Base-by-base conservation (phyloP, 108 stramenopile genomes). In the Cyclotella baltica region DNA sequence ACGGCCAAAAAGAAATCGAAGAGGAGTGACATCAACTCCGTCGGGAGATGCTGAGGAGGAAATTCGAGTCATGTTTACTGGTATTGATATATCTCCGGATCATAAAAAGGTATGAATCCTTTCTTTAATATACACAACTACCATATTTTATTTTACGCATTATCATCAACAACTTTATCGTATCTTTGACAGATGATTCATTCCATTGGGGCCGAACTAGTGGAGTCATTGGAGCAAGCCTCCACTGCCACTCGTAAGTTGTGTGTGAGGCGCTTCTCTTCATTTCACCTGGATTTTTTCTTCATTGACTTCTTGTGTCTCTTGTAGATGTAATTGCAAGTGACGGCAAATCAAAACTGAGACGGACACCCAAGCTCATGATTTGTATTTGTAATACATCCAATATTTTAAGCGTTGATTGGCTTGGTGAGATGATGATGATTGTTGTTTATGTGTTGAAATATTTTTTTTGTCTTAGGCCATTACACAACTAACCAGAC, bases 311-410 rank as follows among this genome's bases (percentile, higher is more conserved):
- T 33, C 55, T 40, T 57, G 33, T 1, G 33, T 35, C 1, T 1
- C 46, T 2, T 2, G n/a, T 31, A 73, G 72, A 89, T 76, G 72
- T 86, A 6, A 88, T 89, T 55, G 89, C 83, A 22, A 84, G 73
- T 11, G 83, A 83, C 50, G 83, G 78, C 46, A 73, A 72, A 27
- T 71, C 62, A 13, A 52, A 51, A 4, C 48, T 90, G 20, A 72
- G 85, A 59, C 83, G 89, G 16, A 90, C 89, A 15, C 87, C 89
- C 0, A 90, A 90, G 72, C 81, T 90, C 18, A 90, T 90, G 89
- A 73, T 88, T 16, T 86, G 83, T 20, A 16, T 90, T 31, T 87
- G 87, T 61, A 72, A 70, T 36, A 83, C 80, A 3, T 50, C 76
- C 3, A 82, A 85, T 40, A 87, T 90, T 62, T 66, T 90, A 18